Base-by-base conservation (phyloP, 1,284 basidiomycete species). In the Thelephora terrestris region DNA sequence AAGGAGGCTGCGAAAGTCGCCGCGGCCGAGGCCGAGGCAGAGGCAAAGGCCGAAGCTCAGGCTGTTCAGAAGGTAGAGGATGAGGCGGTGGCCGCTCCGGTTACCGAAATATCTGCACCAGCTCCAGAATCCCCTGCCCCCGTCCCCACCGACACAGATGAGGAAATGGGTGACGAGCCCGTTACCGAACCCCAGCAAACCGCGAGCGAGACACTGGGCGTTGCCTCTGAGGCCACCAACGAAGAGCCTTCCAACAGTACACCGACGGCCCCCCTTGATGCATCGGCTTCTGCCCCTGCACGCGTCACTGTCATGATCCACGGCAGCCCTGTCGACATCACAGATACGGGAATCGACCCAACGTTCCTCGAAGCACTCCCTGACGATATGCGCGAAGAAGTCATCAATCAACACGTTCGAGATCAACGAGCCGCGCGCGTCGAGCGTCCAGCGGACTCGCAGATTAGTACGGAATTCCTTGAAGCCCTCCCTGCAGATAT, bases 361-460 rank as follows among this genome's bases (percentile, higher is more conserved):
- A 94, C 91, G 7, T 99, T 99, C 78, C 71, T 99, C 47, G 93
- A 98, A 66, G 96, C 96, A 17, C 70, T 99, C 23, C 96, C 96
- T 0, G 96, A 99, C 62, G 95, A 99, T 56, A 96, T 99, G 87
- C 82, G 96, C 43, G 95, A 97, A 62, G 96, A 99, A 64, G 93
- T 99, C 24, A 76, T 99, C 47, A 95, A 95, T 61, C 96, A 99
- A 64, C 94, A 99, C 61, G 82, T 98, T 58, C 85, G 93, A 12
- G 95, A 98, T 60, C 86, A 89, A 53, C 79, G 84, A 42, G 84
- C 89, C 4, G 77, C 88, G 14, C 73, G 79, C 52, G 64, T 87
- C 25, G 78, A 87, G 58, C 70, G 82, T 49, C 81, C 82, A 34
- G 72, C 82, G 3, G 85, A 91, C 53, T 91, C 92, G 0, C 84